Evolutionary conservation across 805 yeast genomes (phyloP).

Genomic region (Saturnispora serradocipensis): DNA sequence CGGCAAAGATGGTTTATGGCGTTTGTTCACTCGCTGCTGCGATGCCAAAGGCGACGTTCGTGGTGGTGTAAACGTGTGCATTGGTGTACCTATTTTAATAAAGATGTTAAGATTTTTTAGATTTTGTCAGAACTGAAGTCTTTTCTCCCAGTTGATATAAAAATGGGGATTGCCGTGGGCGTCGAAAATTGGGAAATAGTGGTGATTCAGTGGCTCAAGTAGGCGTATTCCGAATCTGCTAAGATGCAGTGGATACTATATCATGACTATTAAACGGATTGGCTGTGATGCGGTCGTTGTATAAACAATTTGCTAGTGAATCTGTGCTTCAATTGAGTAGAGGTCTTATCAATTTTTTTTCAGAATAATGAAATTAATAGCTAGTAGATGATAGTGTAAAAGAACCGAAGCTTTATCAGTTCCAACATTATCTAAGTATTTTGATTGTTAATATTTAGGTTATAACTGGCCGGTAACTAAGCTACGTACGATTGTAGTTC

Average conservation of each 20-base stretch:
- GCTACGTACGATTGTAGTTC: background rate
- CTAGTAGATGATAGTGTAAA: background rate
- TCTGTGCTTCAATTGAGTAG: background rate
- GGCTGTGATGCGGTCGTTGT: background rate
- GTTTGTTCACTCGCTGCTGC: background rate
- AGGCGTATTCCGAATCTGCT: background rate
- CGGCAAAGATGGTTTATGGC: constrained; percentile 29
- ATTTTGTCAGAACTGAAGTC: background rate
- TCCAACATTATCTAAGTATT: background rate
- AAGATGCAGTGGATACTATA: background rate
- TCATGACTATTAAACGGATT: background rate
- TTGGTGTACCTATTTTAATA: background rate
- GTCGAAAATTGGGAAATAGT: background rate
- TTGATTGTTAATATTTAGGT: background rate
- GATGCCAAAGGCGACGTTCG: constrained; percentile 1
- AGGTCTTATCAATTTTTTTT: background rate
- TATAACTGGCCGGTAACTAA: background rate
- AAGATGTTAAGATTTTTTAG: background rate
- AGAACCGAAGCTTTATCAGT: background rate
- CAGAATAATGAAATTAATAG: background rate
- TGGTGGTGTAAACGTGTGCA: constrained; percentile 3
- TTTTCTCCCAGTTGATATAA: background rate
- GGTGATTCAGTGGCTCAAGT: background rate
- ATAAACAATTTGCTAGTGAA: background rate
- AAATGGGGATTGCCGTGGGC: background rate